These are phyloP conservation scores for Salvia rosmarinus DNA, from an alignment of 257 asterid genomes.

Conservation along the genomic window DNA sequence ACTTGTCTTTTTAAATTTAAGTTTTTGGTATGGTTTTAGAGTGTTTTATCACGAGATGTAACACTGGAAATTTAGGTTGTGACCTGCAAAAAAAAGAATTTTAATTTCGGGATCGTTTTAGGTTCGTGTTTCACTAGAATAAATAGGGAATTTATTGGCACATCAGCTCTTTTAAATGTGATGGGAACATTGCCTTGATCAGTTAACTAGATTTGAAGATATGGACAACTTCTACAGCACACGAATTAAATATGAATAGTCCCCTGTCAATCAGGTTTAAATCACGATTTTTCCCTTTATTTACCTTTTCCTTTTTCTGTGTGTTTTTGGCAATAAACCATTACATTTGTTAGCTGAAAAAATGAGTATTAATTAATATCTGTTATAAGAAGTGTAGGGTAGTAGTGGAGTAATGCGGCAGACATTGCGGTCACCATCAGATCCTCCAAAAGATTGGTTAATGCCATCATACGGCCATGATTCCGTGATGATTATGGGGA, in stretches of 20 bases:
- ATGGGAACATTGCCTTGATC: background rate
- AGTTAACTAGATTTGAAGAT: background rate
- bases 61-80: background rate
- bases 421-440: conserved; percentile 44
- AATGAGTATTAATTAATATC: background rate
- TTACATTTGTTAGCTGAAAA: too few relatives aligned
- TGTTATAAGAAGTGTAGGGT: conserved; percentile 9
- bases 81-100: background rate
- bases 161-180: background rate
- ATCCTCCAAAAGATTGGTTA: conserved; percentile 46
- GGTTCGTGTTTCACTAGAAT: background rate
- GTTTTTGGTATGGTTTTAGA: background rate
- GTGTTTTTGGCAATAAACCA: too few relatives aligned
- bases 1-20: background rate
- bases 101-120: background rate
- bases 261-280: background rate
- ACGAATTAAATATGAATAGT: background rate
- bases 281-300: too few relatives aligned
- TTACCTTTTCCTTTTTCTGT: too few relatives aligned
- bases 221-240: background rate
- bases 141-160: background rate
- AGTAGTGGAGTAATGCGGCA: conserved; percentile 28
- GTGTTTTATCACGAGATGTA: too few relatives aligned
- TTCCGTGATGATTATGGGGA: conserved; percentile 43
- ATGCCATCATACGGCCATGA: conserved; percentile 45